phyloP scores from a whole-genome alignment of 2,329 filamentous ascomycete species.

The Elsinoe ampelina region DNA sequence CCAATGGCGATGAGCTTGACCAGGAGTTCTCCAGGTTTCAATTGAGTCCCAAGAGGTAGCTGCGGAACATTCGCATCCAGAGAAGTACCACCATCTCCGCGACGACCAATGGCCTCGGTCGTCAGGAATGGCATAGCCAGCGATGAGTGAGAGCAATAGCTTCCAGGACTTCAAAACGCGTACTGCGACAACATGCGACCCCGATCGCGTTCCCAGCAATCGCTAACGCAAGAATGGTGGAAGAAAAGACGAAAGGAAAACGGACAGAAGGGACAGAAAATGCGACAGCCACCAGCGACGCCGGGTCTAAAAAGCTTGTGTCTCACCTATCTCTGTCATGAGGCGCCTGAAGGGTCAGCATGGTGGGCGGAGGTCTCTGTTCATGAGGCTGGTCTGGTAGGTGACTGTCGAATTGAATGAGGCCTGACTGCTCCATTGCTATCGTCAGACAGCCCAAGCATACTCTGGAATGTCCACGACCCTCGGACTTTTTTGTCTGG shows the following conservation, averaged over 20 bases:
- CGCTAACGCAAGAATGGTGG: not conserved
- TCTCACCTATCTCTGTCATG: not conserved
- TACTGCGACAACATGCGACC: not conserved
- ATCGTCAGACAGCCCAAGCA: not conserved
- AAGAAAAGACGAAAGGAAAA: not conserved
- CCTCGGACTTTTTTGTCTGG: not conserved
- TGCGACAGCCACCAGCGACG: not conserved
- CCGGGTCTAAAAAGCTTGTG: conserved; percentile 2
- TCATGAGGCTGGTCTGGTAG: not conserved
- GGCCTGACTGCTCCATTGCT: not conserved
- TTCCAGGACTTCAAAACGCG: not conserved
- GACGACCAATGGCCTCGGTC: not conserved
- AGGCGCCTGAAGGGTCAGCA: not conserved
- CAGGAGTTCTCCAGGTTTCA: not conserved
- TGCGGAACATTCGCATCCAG: not conserved
- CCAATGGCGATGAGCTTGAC: not conserved
- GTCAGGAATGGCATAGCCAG: not conserved
- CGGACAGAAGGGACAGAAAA: not conserved
- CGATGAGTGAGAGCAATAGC: not conserved
- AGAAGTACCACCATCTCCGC: not conserved
- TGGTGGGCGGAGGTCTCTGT: not conserved
- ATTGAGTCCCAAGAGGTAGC: not conserved
- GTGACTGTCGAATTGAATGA: not conserved
- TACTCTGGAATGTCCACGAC: not conserved
- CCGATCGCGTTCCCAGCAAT: not conserved